These are phyloP conservation scores for Immersiella caudata DNA, from an alignment of 495 filamentous ascomycete genomes.

Conservation along the genomic window DNA sequence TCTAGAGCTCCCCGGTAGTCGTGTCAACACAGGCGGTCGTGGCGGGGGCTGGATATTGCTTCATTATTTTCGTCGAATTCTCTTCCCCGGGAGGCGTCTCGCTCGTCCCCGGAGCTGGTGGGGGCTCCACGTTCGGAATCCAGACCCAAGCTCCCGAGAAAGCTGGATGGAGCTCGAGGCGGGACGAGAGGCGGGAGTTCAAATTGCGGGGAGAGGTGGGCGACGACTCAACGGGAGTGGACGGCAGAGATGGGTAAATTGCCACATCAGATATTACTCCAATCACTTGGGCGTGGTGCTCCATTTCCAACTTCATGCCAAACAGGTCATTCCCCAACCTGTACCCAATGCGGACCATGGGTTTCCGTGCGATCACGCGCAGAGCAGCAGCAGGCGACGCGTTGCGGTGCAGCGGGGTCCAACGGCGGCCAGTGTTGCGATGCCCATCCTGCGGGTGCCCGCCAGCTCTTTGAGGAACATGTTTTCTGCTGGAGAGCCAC, in stretches of 20 bases:
- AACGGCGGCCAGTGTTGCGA: not conserved
- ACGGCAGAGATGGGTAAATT: slow-evolving; percentile 30
- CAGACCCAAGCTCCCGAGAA: not conserved
- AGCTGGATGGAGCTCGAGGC: not conserved
- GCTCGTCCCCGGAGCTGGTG: not conserved
- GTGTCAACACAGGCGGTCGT: not conserved
- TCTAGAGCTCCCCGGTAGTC: not conserved
- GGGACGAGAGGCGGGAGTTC: not conserved
- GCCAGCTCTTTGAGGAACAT: not conserved
- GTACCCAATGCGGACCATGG: slow-evolving; percentile 12
- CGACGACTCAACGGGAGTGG: slow-evolving; percentile 11
- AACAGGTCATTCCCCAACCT: not conserved
- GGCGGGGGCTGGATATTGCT: not conserved
- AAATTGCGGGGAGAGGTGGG: slow-evolving; percentile 10
- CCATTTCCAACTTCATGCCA: slow-evolving; percentile 19
- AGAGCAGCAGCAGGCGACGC: not conserved
- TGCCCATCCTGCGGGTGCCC: not conserved
- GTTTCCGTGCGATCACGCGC: slow-evolving; percentile 8
- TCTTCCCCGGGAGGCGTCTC: not conserved
- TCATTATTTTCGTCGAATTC: not conserved
- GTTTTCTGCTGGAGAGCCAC: slow-evolving; percentile 3
- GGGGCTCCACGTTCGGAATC: not conserved
- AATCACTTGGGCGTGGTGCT: slow-evolving; percentile 9
- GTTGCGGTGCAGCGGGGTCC: slow-evolving; percentile 1
- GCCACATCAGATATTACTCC: slow-evolving; percentile 31